phyloP scores from a whole-genome alignment of 129 eudicot genomes.

The Daucus carota region DH1_v3.0 NC_030382.2:53131001-53131500 shows the following conservation, averaged over 20 bases:
- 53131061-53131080: not conserved
- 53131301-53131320: not conserved
- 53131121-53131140: constrained; percentile 33
- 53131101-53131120: constrained; percentile 49
- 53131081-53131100: not conserved
- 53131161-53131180: constrained; percentile 95
- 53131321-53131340: not conserved
- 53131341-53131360: not conserved
- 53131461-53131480: constrained; percentile 49
- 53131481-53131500: constrained; percentile 36
- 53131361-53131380: not conserved
- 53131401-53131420: not conserved
- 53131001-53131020: not conserved
- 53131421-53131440: not conserved
- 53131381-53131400: not conserved
- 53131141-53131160: constrained; percentile 65
- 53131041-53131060: not conserved
- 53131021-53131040: not conserved
- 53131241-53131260: constrained; percentile 37
- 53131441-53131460: constrained; percentile 56
- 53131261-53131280: not conserved
- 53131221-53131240: constrained; percentile 43
- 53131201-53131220: constrained; percentile 36
- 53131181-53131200: constrained; percentile 61
- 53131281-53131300: not conserved